Base-by-base conservation (phyloP, 176 grass and related monocot species). In the Elymus sibiricus region DNA sequence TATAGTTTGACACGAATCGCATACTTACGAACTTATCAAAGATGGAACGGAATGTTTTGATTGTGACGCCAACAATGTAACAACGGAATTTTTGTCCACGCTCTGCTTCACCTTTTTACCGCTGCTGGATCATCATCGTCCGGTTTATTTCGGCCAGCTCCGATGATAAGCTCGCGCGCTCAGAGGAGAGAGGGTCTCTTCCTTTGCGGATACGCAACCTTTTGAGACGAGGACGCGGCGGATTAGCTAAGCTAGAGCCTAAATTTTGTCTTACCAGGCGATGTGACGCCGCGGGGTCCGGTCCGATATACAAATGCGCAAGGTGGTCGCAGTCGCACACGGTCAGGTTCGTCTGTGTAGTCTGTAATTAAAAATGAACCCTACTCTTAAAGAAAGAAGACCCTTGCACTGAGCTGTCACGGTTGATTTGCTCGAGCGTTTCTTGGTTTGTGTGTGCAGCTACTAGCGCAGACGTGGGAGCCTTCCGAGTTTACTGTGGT, bases 351-450 rank as follows among this genome's bases (percentile, higher is more conserved):
- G 19, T 58, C 59, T 64, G 58, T 5, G 37, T 5, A 38, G 56
- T 62, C 38, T 68, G 53, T 17, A 68, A 83, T 74, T 79, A 44
- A 86, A 65, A 74, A 49, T 74, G 71, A 44, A 46, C 19, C 26
- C 53, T 58, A 58, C 53, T 8, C 53, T 58, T 58, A 22, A 7
- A 58, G 0, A 58, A 56, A 22, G 19, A 58, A 58, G 53, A 22
- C 9, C 35, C 12, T 31, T 74, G 40, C 81, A 86, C 16, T 64
- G 88, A 90, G 88, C 73, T 83, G 84, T 79, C 84, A 83, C 42
- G 68, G 77, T 65, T 81, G 27, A 67, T 78, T 84, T 79, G 55
- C 11, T 55, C 46, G 16, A 68, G 47, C 38, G 53, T 28, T 81
- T 44, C 46, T 90, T 46, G 60, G 47, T 35, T 62, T 5, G 19